Conservation (phyloP, 352 stramenopile species). For the Blastocystis sp. region DNA sequence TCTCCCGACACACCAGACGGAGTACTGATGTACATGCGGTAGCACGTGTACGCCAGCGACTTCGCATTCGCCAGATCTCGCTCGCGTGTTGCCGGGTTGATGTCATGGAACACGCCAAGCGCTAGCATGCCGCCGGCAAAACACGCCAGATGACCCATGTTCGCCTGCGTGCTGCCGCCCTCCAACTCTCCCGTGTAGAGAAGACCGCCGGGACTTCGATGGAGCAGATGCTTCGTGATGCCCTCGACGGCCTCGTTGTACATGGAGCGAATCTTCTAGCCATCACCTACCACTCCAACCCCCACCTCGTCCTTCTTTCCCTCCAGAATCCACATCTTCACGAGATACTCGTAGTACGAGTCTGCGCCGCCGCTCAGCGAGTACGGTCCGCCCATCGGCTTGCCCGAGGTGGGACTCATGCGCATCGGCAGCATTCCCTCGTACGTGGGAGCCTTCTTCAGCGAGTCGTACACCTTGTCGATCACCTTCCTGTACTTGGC, state of each 20-base stretch:
- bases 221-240: slow-evolving; percentile 76
- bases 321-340: slow-evolving; percentile 5
- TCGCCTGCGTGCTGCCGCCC: background rate
- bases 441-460: slow-evolving; percentile 61
- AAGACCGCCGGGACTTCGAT: background rate
- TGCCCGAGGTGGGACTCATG: background rate
- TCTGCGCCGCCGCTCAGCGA: background rate
- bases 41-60: background rate
- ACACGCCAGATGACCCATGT: background rate
- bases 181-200: background rate
- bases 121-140: slow-evolving; percentile 61
- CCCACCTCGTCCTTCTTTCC: slow-evolving; percentile 13
- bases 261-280: slow-evolving; percentile 63
- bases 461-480: slow-evolving; percentile 66
- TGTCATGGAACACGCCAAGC: slow-evolving; percentile 4
- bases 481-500: slow-evolving; percentile 63
- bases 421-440: background rate
- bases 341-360: slow-evolving; percentile 1
- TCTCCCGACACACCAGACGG: slow-evolving; percentile 68
- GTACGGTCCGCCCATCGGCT: background rate
- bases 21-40: slow-evolving; percentile 64
- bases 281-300: background rate
- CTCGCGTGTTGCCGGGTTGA: background rate
- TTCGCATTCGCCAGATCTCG: slow-evolving; percentile 25
- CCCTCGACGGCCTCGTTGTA: slow-evolving; percentile 84